Evolutionary conservation across 2,329 filamentous ascomycete species (phyloP), one percentile per base, ranked within the genome.

Genomic region (Venturia oleaginea): DNA sequence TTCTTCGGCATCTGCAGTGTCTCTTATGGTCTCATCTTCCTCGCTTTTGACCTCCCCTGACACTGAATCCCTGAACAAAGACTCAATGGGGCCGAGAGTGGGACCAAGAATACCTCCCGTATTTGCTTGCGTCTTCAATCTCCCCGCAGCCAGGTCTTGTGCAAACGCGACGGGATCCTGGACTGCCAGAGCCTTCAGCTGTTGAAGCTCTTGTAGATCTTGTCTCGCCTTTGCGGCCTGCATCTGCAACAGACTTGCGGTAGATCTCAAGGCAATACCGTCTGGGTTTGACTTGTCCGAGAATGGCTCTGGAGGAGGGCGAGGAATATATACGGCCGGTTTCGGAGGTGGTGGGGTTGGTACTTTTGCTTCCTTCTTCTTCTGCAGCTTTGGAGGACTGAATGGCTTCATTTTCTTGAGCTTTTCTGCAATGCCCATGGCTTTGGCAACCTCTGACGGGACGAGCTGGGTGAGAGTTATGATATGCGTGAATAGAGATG

Each of bases 241-340:
- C 68, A 96, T 82, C 77, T 96, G 91, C 59, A 97, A 80, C 62
- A 96, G 86, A 10, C 90, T 88, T 66, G 97, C 91, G 57, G 92
- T 90, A 32, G 89, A 90, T 68, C 88, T 87, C 66, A 97, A 82
- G 5, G 93, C 93, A 66, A 97, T 88, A 30, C 89, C 91, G 78
- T 97, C 93, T 8, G 91, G 87, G 72, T 96, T 96, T 61, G 80
- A 77, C 66, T 75, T 76, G 68, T 77, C 76, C 24, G 76, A 76
- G 68, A 82, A 80, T 8, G 79, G 76, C 54, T 77, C 71, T 22
- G 78, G 73, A 30, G 76, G 70, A 32, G 79, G 79, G 65, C 75
- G 76, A 17, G 73, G 71, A 38, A 76, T 77, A 69, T 78, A 79
- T 42, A 71, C 66, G 11, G 72, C 67, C 10, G 69, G 68, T 30